Evolutionary conservation across 179 eudicot genomes (phyloP).

Genomic region (Silene coronaria): DNA sequence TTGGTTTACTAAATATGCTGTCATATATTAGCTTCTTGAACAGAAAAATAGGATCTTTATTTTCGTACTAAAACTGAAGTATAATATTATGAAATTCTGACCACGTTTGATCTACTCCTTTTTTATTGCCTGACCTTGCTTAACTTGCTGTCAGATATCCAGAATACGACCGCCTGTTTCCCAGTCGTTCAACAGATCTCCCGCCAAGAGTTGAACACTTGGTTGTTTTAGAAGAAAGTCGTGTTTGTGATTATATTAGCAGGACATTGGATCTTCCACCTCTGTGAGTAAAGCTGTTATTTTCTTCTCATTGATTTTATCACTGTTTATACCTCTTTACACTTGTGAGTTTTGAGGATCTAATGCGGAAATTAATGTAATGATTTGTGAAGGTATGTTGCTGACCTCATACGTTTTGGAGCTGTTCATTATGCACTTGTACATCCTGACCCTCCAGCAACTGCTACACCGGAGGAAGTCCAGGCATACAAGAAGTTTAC

Average conservation of each 20-base stretch:
- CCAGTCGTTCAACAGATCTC: slow-evolving; percentile 51
- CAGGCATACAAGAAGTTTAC: slow-evolving; percentile 53
- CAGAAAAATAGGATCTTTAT: background rate
- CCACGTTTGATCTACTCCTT: background rate
- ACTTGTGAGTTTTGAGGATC: slow-evolving; percentile 10
- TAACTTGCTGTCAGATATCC: slow-evolving; percentile 38
- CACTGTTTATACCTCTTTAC: background rate
- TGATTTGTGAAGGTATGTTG: slow-evolving; percentile 63
- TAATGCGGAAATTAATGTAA: slow-evolving; percentile 13
- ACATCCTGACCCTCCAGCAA: slow-evolving; percentile 80
- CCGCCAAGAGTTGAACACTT: slow-evolving; percentile 90
- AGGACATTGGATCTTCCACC: slow-evolving; percentile 70
- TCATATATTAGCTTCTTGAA: too few species aligned
- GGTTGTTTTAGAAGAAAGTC: slow-evolving; percentile 71
- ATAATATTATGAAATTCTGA: background rate
- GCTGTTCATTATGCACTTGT: slow-evolving; percentile 91
- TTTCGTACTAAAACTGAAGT: background rate
- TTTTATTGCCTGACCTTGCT: slow-evolving; percentile 4
- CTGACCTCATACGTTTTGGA: slow-evolving; percentile 91
- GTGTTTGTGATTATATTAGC: slow-evolving; percentile 64
- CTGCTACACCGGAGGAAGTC: slow-evolving; percentile 75
- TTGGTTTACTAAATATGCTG: background rate
- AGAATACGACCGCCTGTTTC: slow-evolving; percentile 62
- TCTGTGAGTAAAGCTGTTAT: slow-evolving; percentile 44
- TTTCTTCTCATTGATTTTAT: slow-evolving; percentile 14